A percentile compares a stretch with the other conserved stretches of the same genome.
These are phyloP conservation scores for Pseudodiploospora longispora DNA, from an alignment of 2,329 filamentous ascomycete species.

Conservation along the genomic window DNA sequence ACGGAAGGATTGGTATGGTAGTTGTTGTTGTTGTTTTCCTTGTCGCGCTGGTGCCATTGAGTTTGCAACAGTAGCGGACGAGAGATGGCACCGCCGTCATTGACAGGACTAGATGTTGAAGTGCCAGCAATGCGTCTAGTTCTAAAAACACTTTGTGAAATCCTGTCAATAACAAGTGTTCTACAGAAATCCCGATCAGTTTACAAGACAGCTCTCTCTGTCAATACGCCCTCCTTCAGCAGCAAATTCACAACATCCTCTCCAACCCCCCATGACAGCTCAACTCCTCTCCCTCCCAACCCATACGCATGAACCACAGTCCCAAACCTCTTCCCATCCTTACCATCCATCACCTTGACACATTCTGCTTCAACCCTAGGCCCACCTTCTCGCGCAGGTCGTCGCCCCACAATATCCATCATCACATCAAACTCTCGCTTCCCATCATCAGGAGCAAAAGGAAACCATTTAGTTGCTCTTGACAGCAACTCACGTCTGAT, in stretches of 20 bases:
- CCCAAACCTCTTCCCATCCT: constrained; percentile 7
- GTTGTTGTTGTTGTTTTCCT: no score
- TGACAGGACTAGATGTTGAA: no score
- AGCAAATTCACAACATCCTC: constrained; percentile 20
- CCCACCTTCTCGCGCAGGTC: constrained; percentile 37
- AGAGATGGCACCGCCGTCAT: no score
- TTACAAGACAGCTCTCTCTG: constrained; percentile 13
- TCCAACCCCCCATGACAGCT: constrained; percentile 50
- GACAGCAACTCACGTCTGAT: constrained; percentile 34
- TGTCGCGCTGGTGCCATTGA: no score
- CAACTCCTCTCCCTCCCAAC: constrained; percentile 47
- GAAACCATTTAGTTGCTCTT: constrained; percentile 25
- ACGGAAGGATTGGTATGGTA: no score
- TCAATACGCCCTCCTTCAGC: constrained; percentile 27
- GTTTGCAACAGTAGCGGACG: no score
- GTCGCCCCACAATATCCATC: constrained; percentile 37
- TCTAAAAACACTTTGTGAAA: no score
- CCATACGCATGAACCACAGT: constrained; percentile 46
- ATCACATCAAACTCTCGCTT: constrained; percentile 22
- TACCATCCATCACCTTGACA: constrained; percentile 1
- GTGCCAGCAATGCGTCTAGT: no score
- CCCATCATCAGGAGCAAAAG: constrained; percentile 20
- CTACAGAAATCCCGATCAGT: no score
- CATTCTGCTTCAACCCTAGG: constrained; percentile 31
- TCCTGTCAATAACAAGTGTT: no score